phyloP scores from a whole-genome alignment of 129 eudicot genomes.

The Pittosporum tobira region DNA sequence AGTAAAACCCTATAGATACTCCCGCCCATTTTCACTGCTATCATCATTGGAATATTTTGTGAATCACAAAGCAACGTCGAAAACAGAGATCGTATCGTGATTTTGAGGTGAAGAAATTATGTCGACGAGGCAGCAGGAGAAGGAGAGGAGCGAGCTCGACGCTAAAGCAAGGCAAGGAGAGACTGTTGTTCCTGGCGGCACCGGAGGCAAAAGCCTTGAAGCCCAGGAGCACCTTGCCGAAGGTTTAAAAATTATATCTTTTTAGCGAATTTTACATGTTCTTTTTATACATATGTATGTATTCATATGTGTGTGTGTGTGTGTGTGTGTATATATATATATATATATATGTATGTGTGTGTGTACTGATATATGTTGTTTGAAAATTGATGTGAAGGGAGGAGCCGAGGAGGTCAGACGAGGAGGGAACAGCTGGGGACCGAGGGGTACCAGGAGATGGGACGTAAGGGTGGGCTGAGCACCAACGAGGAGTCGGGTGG shows the following conservation, averaged over 20 bases:
- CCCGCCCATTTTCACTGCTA: too few relatives aligned
- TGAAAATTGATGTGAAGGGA: slow-evolving; percentile 17
- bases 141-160: background rate
- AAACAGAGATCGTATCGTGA: too few relatives aligned
- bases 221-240: slow-evolving; percentile 7
- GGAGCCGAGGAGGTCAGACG: slow-evolving; percentile 50
- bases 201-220: slow-evolving; percentile 10
- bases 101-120: background rate
- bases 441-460: slow-evolving; percentile 48
- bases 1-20: too few relatives aligned
- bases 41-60: too few relatives aligned
- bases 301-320: too few relatives aligned
- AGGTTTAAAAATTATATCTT: too few relatives aligned
- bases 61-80: too few relatives aligned
- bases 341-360: background rate
- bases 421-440: slow-evolving; percentile 48
- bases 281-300: too few relatives aligned
- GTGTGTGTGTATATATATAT: background rate
- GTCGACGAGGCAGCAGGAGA: background rate
- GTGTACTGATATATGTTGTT: background rate
- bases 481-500: slow-evolving; percentile 18
- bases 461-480: slow-evolving; percentile 39
- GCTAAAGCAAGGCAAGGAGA: background rate
- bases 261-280: too few relatives aligned
- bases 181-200: slow-evolving; percentile 6